These are phyloP conservation scores for Yarrowia phangngaensis DNA, from an alignment of 805 yeast species.

Conservation along the genomic window DNA sequence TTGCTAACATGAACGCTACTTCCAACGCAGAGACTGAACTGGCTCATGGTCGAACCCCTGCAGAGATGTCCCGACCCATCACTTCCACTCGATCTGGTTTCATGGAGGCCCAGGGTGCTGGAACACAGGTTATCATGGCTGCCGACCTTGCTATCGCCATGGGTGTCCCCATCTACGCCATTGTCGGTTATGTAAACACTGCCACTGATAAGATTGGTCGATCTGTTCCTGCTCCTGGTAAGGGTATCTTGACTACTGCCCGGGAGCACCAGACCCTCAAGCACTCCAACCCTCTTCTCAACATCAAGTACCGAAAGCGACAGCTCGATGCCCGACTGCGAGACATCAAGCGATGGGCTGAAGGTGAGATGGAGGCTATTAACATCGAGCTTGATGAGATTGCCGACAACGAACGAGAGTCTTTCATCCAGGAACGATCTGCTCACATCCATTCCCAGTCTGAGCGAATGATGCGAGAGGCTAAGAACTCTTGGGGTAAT, in stretches of 20 bases:
- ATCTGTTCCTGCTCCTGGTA: conserved; percentile 99
- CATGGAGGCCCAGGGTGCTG: conserved; percentile 99
- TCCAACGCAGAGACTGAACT: conserved; percentile 83
- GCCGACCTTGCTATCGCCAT: conserved; percentile 90
- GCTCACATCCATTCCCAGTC: conserved; percentile 87
- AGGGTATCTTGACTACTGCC: conserved; percentile 97
- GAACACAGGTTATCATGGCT: conserved; percentile 93
- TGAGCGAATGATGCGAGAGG: conserved; percentile 75
- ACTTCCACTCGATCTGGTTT: conserved; percentile 95
- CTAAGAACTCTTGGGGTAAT: conserved; percentile 93
- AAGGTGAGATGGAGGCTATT: conserved; percentile 66
- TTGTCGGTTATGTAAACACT: conserved; percentile 89
- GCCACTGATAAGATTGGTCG: conserved; percentile 98
- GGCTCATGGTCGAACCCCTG: conserved; percentile 94
- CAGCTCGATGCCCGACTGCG: conserved; percentile 74
- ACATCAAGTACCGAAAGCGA: conserved; percentile 88
- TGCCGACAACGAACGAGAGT: conserved; percentile 47
- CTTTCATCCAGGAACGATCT: conserved; percentile 72
- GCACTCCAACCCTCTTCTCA: conserved; percentile 74
- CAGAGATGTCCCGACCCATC: conserved; percentile 98
- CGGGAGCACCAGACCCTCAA: conserved; percentile 81
- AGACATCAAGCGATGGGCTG: conserved; percentile 83
- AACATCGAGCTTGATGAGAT: conserved; percentile 63
- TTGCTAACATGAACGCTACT: conserved; percentile 98
- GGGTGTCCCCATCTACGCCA: conserved; percentile 99